These are phyloP conservation scores for Hibiscus tridactylites DNA, from an alignment of 345 rosid species.

Conservation along the genomic window DNA sequence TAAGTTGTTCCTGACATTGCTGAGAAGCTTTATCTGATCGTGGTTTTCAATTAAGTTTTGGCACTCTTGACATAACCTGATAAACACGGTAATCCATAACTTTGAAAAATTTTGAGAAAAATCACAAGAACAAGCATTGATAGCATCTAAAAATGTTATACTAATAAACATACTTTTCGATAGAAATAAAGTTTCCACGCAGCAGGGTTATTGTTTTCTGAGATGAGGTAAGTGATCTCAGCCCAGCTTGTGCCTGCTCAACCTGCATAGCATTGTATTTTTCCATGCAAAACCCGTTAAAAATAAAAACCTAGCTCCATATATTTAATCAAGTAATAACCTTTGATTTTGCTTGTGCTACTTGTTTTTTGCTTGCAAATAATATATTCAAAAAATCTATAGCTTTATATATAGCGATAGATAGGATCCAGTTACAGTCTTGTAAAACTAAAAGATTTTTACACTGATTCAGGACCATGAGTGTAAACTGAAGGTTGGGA, in stretches of 20 bases:
- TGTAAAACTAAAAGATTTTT: too few relatives aligned
- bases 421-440: too few relatives aligned
- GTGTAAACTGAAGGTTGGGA: too few relatives aligned
- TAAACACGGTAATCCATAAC: conserved; percentile 16
- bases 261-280: conserved; percentile 37
- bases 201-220: conserved; percentile 65
- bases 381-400: not conserved
- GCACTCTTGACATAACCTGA: conserved; percentile 90
- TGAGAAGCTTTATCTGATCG: conserved; percentile 94
- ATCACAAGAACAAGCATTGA: not conserved
- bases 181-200: conserved; percentile 72
- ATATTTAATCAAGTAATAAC: not conserved
- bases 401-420: too few relatives aligned
- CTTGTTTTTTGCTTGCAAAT: not conserved
- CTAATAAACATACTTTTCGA: conserved; percentile 57
- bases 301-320: not conserved
- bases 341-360: not conserved
- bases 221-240: conserved; percentile 63
- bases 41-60: conserved; percentile 96
- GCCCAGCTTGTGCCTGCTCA: conserved; percentile 83
- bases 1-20: conserved; percentile 90
- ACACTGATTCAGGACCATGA: too few relatives aligned
- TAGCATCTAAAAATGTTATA: not conserved
- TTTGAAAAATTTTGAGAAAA: not conserved
- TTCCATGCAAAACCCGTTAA: not conserved